A percentile compares a stretch with the other conserved stretches of the same genome.
Conservation (phyloP, 441 rosid genomes). For the Pelargonium myrrhifolium region DNA sequence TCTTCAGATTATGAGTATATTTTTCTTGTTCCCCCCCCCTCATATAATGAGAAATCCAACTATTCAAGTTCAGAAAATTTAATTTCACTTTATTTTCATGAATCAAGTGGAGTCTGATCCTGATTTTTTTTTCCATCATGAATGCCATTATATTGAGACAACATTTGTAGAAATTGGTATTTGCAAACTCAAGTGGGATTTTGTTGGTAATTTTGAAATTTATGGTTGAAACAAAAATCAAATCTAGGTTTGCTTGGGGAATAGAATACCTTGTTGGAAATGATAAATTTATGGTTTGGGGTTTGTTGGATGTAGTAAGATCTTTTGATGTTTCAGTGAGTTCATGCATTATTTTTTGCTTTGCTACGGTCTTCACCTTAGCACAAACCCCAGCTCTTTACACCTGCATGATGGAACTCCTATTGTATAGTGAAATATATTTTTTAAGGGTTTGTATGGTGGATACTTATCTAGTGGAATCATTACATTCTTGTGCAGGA, state of each 20-base stretch:
- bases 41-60: too few relatives aligned
- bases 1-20: too few relatives aligned
- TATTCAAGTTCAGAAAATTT: too few relatives aligned
- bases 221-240: background rate
- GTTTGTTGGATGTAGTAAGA: background rate
- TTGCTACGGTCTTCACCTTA: background rate
- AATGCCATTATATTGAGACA: too few relatives aligned
- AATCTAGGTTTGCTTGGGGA: background rate
- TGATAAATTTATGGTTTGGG: background rate
- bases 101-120: too few relatives aligned
- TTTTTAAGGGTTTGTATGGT: background rate
- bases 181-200: too few relatives aligned
- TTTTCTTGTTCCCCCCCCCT: too few relatives aligned
- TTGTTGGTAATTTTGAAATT: background rate
- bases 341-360: background rate
- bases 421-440: background rate
- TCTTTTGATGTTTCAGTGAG: background rate
- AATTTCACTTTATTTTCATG: too few relatives aligned
- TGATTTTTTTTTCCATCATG: too few relatives aligned
- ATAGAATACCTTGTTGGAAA: background rate
- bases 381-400: background rate
- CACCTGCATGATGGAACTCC: background rate
- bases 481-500: slow-evolving; percentile 45
- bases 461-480: background rate
- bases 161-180: too few relatives aligned